A percentile compares a stretch with the other conserved stretches of the same genome.
Evolutionary conservation across 306 rosid genomes (phyloP).

Genomic region (Psophocarpus tetragonolobus): DNA sequence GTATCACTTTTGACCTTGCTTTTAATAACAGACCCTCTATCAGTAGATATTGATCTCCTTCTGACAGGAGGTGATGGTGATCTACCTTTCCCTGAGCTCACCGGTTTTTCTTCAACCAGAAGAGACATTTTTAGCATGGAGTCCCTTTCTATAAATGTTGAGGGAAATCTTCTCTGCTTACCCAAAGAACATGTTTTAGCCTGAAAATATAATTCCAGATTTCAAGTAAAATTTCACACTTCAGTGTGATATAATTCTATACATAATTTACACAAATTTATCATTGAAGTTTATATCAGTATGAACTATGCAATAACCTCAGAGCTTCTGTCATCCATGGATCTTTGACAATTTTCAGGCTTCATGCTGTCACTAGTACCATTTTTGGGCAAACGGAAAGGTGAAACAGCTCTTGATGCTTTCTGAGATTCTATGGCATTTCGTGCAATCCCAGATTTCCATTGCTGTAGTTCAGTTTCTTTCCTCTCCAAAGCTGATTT

Average conservation of each 20-base stretch:
- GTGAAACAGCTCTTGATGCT: slow-evolving; percentile 68
- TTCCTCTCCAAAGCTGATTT: slow-evolving; percentile 76
- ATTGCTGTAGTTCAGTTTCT: slow-evolving; percentile 76
- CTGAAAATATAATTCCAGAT: slow-evolving; percentile 46
- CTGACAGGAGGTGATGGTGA: slow-evolving; percentile 87
- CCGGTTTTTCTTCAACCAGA: slow-evolving; percentile 60
- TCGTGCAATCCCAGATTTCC: slow-evolving; percentile 58
- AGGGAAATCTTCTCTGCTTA: slow-evolving; percentile 82
- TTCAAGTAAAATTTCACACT: slow-evolving; percentile 9
- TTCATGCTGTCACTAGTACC: slow-evolving; percentile 48
- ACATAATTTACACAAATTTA: not conserved
- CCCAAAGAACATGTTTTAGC: slow-evolving; percentile 89
- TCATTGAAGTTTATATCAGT: slow-evolving; percentile 1
- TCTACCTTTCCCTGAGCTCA: slow-evolving; percentile 59
- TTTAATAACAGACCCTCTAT: slow-evolving; percentile 71
- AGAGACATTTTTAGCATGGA: slow-evolving; percentile 53
- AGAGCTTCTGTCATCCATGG: slow-evolving; percentile 55
- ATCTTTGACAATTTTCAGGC: slow-evolving; percentile 58
- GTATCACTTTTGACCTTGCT: slow-evolving; percentile 60
- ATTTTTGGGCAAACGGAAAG: slow-evolving; percentile 69
- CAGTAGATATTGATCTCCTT: slow-evolving; percentile 90
- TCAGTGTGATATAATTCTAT: not conserved
- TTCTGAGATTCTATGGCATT: slow-evolving; percentile 57
- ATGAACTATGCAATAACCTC: slow-evolving; percentile 55
- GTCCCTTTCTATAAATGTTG: slow-evolving; percentile 66